Evolutionary conservation across 2,329 filamentous ascomycete genomes (phyloP), one percentile per base, ranked within the genome.

Genomic region (Tympanopsis confertula): DNA sequence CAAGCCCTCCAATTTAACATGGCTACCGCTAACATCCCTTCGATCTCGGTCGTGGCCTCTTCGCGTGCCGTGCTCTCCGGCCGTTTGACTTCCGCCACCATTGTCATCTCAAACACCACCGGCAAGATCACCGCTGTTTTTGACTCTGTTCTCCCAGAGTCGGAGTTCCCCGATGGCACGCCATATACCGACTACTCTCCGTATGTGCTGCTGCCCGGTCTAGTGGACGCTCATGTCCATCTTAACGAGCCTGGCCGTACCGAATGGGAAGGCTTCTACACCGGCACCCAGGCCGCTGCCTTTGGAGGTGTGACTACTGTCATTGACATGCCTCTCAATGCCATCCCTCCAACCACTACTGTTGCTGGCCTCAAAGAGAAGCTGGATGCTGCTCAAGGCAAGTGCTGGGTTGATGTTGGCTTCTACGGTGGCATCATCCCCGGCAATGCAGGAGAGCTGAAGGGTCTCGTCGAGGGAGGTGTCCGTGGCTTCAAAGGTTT

Each of bases 231-330:
- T 15, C 80, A 85, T 55, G 80, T 85, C 17, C 80, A 85, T 57
- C 66, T 85, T 44, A 85, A 85, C 46, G 80, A 85, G 55, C 80
- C 80, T 1, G 80, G 80, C 33, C 65, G 80, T 20, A 85, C 80
- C 42, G 80, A 85, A 69, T 85, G 80, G 80, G 80, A 85, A 49
- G 80, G 80, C 13, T 85, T 85, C 61, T 78, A 76, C 61, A 83
- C 78, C 2, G 80, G 80, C 19, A 85, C 80, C n/a, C 68, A 77
- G 50, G 80, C 80, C 29, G 80, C 80, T 10, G 80, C 80, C 5
- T 82, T 81, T 56, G 80, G 80, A 17, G 80, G 80, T 47, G 80
- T 85, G 5, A 85, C 80, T 5, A 84, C 80, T 1, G 77, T 85
- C 5, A 67, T 85, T 50, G 80, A 85, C 52, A 85, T 85, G 80